phyloP scores from a whole-genome alignment of 2,329 filamentous ascomycete species.

The Ustulina deusta region DNA sequence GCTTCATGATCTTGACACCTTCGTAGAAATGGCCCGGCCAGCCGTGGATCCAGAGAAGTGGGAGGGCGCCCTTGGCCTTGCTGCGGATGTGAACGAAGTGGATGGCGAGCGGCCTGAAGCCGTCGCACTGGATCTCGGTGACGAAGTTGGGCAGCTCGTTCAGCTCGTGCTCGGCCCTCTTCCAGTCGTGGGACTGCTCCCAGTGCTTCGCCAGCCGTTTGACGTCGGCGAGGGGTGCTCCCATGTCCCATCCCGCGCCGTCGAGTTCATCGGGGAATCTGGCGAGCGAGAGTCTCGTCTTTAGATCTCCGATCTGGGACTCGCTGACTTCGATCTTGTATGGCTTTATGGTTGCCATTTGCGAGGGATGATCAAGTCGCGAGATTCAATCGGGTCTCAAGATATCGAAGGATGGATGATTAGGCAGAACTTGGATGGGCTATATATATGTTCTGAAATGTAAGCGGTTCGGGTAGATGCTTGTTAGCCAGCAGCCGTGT shows the following conservation, averaged over 20 bases:
- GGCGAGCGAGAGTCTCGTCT: constrained; percentile 52
- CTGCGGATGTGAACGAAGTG: constrained; percentile 55
- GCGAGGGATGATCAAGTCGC: neutral
- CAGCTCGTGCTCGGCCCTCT: constrained; percentile 51
- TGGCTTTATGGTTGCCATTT: constrained; percentile 51
- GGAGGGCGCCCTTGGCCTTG: constrained; percentile 48
- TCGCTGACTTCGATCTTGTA: constrained; percentile 53
- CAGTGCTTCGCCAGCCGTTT: constrained; percentile 53
- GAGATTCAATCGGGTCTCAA: neutral
- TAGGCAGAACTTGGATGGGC: neutral
- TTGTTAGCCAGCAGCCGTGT: neutral
- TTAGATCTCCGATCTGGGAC: constrained; percentile 50
- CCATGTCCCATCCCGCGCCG: constrained; percentile 55
- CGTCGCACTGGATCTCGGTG: constrained; percentile 53
- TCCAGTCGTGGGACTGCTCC: constrained; percentile 54
- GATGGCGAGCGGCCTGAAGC: constrained; percentile 54
- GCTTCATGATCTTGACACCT: constrained; percentile 70
- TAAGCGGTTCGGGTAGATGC: neutral
- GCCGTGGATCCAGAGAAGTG: constrained; percentile 51
- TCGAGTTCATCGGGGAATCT: constrained; percentile 56
- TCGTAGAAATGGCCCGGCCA: constrained; percentile 78
- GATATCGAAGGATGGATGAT: neutral
- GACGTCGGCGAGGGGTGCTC: constrained; percentile 53
- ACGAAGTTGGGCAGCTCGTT: constrained; percentile 54
- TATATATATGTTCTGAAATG: constrained; percentile 11